A percentile compares a stretch with the other conserved stretches of the same genome.
Evolutionary conservation across 768 basidiomycete species (phyloP).

Genomic region (Pleurotus pulmonarius): DNA sequence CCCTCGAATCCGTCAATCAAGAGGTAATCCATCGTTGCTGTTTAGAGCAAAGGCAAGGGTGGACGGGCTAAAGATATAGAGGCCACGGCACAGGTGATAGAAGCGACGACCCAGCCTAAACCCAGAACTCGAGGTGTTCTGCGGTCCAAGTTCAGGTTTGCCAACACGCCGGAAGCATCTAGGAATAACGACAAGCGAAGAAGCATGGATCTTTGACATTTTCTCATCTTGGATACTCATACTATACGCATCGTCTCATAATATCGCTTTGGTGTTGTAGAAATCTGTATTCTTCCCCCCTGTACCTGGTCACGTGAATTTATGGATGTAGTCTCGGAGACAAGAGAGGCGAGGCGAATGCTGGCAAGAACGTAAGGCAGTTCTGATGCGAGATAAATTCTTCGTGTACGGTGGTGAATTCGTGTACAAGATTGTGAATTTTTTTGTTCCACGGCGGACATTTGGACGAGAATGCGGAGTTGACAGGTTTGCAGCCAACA

Average conservation of each 20-base stretch:
- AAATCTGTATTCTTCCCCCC: background rate
- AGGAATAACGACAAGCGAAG: conserved; percentile 32
- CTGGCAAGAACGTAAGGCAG: background rate
- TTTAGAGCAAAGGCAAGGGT: conserved; percentile 4
- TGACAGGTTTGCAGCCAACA: conserved; percentile 1
- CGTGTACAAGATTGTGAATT: background rate
- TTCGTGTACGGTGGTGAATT: background rate
- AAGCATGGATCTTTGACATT: conserved; percentile 22
- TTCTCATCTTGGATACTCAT: background rate
- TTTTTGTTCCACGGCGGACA: background rate
- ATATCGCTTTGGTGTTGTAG: no score
- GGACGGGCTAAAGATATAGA: conserved; percentile 10
- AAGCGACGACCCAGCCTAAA: conserved; percentile 10
- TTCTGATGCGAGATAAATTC: no score
- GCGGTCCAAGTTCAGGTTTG: conserved; percentile 28
- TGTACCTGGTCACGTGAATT: background rate
- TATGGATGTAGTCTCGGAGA: background rate
- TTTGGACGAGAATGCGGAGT: background rate
- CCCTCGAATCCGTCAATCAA: background rate
- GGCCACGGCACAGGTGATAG: conserved; percentile 17
- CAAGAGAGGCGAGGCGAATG: background rate
- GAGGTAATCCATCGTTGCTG: background rate
- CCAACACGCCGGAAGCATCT: conserved; percentile 33
- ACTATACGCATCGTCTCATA: background rate
- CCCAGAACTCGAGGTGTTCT: conserved; percentile 25